Evolutionary conservation across 345 rosid genomes (phyloP).

Genomic region (Raphanus raphanistrum): DNA sequence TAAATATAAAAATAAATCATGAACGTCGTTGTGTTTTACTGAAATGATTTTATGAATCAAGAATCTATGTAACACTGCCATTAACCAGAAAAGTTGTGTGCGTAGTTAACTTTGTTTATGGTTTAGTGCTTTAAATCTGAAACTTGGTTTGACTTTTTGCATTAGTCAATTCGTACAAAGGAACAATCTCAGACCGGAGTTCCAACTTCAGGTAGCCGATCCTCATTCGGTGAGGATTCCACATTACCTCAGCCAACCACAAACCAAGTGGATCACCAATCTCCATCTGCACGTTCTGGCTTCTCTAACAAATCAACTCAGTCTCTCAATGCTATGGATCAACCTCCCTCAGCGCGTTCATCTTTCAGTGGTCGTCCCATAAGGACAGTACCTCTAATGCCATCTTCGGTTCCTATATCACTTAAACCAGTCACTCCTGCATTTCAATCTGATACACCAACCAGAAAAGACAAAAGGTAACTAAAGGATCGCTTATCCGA

Average conservation of each 20-base stretch:
- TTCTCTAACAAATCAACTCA: slow-evolving; percentile 41
- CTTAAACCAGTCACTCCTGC: slow-evolving; percentile 58
- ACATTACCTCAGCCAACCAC: slow-evolving; percentile 46
- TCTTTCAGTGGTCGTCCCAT: slow-evolving; percentile 48
- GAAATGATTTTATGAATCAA: neutral
- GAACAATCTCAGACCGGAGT: slow-evolving; percentile 56
- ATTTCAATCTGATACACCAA: slow-evolving; percentile 42
- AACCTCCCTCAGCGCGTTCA: slow-evolving; percentile 58
- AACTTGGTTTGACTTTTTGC: slow-evolving; percentile 24
- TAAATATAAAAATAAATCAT: no score
- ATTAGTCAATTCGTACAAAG: slow-evolving; percentile 62
- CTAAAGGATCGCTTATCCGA: neutral
- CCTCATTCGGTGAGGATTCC: slow-evolving; percentile 38
- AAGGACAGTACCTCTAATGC: slow-evolving; percentile 49
- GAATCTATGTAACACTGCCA: neutral
- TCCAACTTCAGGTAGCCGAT: slow-evolving; percentile 44
- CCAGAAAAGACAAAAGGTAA: slow-evolving; percentile 64
- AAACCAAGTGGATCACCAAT: slow-evolving; percentile 44
- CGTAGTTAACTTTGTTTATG: neutral
- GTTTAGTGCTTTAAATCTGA: slow-evolving; percentile 9
- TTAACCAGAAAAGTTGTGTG: neutral
- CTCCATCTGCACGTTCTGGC: slow-evolving; percentile 45
- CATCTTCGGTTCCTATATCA: slow-evolving; percentile 54
- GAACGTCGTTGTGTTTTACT: neutral
- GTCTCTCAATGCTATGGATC: slow-evolving; percentile 42